phyloP scores from a whole-genome alignment of 192 early-diverging fungal species.

The Linnemannia exigua region DNA sequence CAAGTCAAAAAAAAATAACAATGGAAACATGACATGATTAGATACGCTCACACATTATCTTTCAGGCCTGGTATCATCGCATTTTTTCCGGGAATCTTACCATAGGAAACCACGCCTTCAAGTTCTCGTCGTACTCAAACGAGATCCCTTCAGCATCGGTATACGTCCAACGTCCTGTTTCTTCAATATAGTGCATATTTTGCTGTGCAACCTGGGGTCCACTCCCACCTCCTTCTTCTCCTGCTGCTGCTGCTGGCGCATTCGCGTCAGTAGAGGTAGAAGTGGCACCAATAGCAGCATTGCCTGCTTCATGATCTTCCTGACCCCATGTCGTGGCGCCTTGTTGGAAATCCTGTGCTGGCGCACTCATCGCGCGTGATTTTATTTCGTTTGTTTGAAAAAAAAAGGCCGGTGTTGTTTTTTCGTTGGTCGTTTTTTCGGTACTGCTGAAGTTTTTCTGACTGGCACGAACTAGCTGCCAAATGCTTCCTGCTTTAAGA shows the following conservation, averaged over 20 bases:
- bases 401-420: not conserved
- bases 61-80: not conserved
- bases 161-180: slow-evolving; percentile 83
- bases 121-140: slow-evolving; percentile 87
- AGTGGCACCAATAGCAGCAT: not conserved
- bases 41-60: not conserved
- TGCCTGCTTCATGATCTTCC: not conserved
- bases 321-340: not conserved
- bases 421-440: not conserved
- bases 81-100: slow-evolving; percentile 51
- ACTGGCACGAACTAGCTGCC: no score
- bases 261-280: not conserved
- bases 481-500: not conserved
- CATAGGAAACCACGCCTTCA: slow-evolving; percentile 94
- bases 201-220: slow-evolving; percentile 33
- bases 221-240: not conserved
- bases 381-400: not conserved
- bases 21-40: not conserved
- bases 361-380: not conserved
- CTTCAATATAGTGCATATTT: slow-evolving; percentile 70
- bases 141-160: slow-evolving; percentile 84
- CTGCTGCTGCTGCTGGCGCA: not conserved
- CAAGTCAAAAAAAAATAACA: slow-evolving; percentile 6
- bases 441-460: not conserved
- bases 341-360: not conserved